Evolutionary conservation across 2,329 filamentous ascomycete species (phyloP).

Genomic region (Mycosphaerelloides madeirae): DNA sequence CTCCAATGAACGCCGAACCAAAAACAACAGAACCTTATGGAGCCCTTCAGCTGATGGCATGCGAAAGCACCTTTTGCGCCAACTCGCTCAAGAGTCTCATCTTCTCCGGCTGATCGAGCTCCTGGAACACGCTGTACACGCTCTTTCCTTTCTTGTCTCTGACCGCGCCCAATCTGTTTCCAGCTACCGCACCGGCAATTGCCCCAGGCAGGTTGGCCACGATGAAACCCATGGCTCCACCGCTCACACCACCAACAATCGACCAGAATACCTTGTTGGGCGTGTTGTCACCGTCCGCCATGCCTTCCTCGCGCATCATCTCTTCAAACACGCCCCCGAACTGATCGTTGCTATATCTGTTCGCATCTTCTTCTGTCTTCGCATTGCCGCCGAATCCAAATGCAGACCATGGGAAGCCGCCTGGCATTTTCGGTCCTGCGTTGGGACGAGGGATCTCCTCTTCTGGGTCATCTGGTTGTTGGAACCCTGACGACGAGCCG

Average conservation of each 20-base stretch:
- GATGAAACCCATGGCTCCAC: slow-evolving; percentile 90
- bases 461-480: slow-evolving; percentile 40
- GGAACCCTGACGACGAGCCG: slow-evolving; percentile 19
- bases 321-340: slow-evolving; percentile 66
- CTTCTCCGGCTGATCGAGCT: slow-evolving; percentile 77
- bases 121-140: slow-evolving; percentile 86
- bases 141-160: slow-evolving; percentile 90
- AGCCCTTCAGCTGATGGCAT: slow-evolving; percentile 58
- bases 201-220: slow-evolving; percentile 86
- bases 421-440: slow-evolving; percentile 32
- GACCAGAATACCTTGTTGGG: slow-evolving; percentile 79
- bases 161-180: slow-evolving; percentile 84
- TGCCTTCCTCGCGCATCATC: slow-evolving; percentile 52
- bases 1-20: slow-evolving; percentile 3
- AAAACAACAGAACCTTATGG: background rate
- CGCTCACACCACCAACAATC: slow-evolving; percentile 76
- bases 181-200: slow-evolving; percentile 84
- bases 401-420: slow-evolving; percentile 71
- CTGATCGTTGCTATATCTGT: slow-evolving; percentile 63
- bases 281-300: slow-evolving; percentile 64
- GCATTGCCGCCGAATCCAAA: slow-evolving; percentile 55
- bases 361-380: slow-evolving; percentile 41
- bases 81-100: slow-evolving; percentile 76
- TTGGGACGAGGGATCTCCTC: slow-evolving; percentile 46
- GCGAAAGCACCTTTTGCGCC: slow-evolving; percentile 79